Evolutionary conservation across 108 stramenopile genomes (phyloP).

Genomic region (Nitzschia sp.): DNA sequence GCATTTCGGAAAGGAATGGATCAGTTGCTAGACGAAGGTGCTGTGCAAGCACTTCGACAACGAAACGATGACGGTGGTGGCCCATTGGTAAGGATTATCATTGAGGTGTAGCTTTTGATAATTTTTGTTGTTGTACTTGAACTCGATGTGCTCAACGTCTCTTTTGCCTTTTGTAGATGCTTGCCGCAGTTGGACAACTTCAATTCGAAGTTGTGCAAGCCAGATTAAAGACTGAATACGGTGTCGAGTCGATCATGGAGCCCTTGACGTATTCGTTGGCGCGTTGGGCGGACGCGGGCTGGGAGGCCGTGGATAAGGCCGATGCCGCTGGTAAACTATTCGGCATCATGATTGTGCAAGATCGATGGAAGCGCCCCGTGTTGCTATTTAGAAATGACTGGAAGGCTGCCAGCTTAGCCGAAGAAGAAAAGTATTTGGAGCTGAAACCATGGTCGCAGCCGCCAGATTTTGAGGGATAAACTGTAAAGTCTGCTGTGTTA

Average conservation of each 20-base stretch:
- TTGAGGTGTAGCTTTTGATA: background rate
- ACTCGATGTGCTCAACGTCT: background rate
- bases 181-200: slow-evolving; percentile 95
- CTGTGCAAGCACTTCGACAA: slow-evolving; percentile 91
- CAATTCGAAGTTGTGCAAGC: slow-evolving; percentile 96
- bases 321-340: slow-evolving; percentile 90
- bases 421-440: slow-evolving; percentile 76
- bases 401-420: slow-evolving; percentile 86
- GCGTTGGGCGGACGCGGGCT: slow-evolving; percentile 92
- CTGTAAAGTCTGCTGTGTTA: background rate
- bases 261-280: slow-evolving; percentile 88
- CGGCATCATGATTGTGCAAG: slow-evolving; percentile 90
- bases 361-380: slow-evolving; percentile 90
- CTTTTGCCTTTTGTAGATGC: slow-evolving; percentile 37
- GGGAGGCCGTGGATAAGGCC: slow-evolving; percentile 93
- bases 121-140: background rate
- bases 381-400: slow-evolving; percentile 94
- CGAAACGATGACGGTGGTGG: slow-evolving; percentile 93
- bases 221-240: slow-evolving; percentile 89
- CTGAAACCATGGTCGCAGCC: slow-evolving; percentile 77
- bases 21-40: slow-evolving; percentile 93
- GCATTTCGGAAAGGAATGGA: slow-evolving; percentile 90
- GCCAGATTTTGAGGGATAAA: slow-evolving; percentile 60
- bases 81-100: slow-evolving; percentile 43
- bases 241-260: slow-evolving; percentile 85